Evolutionary conservation across 2,329 filamentous ascomycete species (phyloP).

Genomic region (Paracamarosporium sp.): DNA sequence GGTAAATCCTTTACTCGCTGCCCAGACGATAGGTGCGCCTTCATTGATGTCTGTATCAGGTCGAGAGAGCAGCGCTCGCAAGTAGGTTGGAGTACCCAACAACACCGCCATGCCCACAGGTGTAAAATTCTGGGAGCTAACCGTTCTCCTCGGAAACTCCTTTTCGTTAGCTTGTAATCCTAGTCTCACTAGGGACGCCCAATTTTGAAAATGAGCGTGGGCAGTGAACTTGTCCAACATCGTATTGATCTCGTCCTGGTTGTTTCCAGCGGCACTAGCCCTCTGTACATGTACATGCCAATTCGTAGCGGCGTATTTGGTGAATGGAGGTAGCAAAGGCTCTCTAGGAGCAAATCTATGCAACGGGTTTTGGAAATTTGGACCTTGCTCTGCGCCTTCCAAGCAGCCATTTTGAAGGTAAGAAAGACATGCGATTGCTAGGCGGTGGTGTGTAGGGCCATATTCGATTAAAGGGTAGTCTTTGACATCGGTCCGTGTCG

Average conservation of each 20-base stretch:
- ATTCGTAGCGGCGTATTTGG: background rate
- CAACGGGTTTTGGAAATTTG: background rate
- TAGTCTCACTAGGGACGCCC: too few relatives aligned
- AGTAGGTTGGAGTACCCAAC: too few relatives aligned
- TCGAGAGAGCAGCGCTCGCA: too few relatives aligned
- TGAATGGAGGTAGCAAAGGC: background rate
- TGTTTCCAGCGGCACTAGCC: background rate
- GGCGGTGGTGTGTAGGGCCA: constrained; percentile 11
- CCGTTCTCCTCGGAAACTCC: too few relatives aligned
- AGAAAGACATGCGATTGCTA: constrained; percentile 17
- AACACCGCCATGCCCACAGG: too few relatives aligned
- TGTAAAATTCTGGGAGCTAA: too few relatives aligned
- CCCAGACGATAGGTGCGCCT: too few relatives aligned
- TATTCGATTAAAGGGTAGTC: constrained; percentile 10
- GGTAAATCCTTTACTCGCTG: too few relatives aligned
- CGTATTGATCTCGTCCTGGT: background rate
- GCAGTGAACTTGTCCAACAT: background rate
- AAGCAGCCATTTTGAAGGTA: constrained; percentile 21
- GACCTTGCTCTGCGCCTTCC: background rate
- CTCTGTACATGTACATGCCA: background rate
- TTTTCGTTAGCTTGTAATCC: background rate
- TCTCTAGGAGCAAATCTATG: background rate
- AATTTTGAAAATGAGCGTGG: background rate
- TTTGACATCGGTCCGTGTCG: constrained; percentile 3
- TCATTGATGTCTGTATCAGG: too few relatives aligned